Evolutionary conservation across 2,329 filamentous ascomycete species (phyloP), one percentile per base, ranked within the genome.

Genomic region (Dactylonectria estremocensis): DNA sequence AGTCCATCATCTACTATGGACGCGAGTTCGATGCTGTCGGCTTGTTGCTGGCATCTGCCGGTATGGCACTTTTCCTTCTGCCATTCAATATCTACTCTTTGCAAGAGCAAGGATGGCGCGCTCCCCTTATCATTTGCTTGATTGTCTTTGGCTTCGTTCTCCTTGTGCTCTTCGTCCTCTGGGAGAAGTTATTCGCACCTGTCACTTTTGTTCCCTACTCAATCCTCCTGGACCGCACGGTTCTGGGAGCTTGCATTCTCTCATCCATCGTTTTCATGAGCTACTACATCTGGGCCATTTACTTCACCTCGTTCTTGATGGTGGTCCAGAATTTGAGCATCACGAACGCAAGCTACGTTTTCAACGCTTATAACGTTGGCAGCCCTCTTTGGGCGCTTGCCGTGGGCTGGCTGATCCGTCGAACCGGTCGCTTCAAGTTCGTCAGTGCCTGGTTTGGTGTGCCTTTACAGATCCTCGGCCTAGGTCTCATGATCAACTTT

Each of bases 1-100:
- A 64, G 40, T 52, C 50, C 40, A 14, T 74, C n/a, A 82, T 92
- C 50, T 85, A 90, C 56, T 65, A 64, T 35, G 16, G 16, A 16
- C 53, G 46, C 6, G 20, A 68, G 18, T 90, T 91, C 65, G 90
- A 92, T 72, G 80, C 86, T 5, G 48, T 88, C 22, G 89, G 90
- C 3, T 80, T 90, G 16, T 59, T 89, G 13, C 78, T 91, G 3
- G 79, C 91, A 69, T 83, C 85, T 18, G 80, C 79, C 3, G 90
- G 88, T 0, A 83, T 91, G 40, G 83, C 85, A 0, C 77, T 91
- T 11, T 88, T 93, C 73, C 80, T 93, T 28, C 82, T 93, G 2
- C 89, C 91, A 0, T 88, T 93, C 76, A 90, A 85, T 14, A 43
- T 43, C 14, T 43, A 43, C 80, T 93, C 20, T 83, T 85, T 53